phyloP scores from a whole-genome alignment of 352 stramenopile species.

The Globisporangium acanthophoron region DNA sequence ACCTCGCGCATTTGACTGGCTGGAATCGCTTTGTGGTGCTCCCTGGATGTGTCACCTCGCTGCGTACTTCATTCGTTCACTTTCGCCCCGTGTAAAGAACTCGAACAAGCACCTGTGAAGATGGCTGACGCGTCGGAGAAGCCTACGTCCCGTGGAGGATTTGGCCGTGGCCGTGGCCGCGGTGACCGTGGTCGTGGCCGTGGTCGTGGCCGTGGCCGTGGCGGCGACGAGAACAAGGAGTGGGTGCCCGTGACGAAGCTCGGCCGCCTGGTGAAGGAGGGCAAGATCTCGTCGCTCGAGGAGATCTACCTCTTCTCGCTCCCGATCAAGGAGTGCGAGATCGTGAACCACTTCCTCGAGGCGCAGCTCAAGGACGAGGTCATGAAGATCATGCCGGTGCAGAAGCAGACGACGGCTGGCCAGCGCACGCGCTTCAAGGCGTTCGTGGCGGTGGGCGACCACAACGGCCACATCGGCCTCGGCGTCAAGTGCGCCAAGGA shows the following conservation, averaged over 20 bases:
- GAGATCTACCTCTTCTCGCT: constrained; percentile 99
- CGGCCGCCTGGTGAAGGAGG: constrained; percentile 99
- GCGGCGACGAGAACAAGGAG: constrained; percentile 91
- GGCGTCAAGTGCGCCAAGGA: constrained; percentile 99
- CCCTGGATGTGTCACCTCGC: no score
- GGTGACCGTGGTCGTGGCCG: constrained; percentile 76
- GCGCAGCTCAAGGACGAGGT: constrained; percentile 99
- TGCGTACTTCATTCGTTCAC: constrained; percentile 65
- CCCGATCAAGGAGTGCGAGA: constrained; percentile 99
- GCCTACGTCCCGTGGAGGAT: constrained; percentile 88
- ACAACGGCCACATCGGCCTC: constrained; percentile 98
- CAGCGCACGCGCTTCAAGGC: constrained; percentile 99
- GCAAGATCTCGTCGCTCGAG: constrained; percentile 98
- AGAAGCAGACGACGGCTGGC: constrained; percentile 99
- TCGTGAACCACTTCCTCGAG: constrained; percentile 99
- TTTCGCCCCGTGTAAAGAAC: constrained; percentile 59
- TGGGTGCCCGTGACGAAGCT: constrained; percentile 99
- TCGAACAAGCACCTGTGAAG: constrained; percentile 41
- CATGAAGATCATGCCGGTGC: constrained; percentile 99
- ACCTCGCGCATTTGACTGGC: background rate
- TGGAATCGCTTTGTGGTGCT: background rate
- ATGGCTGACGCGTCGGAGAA: constrained; percentile 70
- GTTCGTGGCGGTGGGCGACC: constrained; percentile 99
- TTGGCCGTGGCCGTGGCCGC: constrained; percentile 87
- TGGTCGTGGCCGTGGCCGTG: constrained; percentile 79